Evolutionary conservation across 495 filamentous ascomycete species (phyloP).

Genomic region (Parathielavia appendiculata): DNA sequence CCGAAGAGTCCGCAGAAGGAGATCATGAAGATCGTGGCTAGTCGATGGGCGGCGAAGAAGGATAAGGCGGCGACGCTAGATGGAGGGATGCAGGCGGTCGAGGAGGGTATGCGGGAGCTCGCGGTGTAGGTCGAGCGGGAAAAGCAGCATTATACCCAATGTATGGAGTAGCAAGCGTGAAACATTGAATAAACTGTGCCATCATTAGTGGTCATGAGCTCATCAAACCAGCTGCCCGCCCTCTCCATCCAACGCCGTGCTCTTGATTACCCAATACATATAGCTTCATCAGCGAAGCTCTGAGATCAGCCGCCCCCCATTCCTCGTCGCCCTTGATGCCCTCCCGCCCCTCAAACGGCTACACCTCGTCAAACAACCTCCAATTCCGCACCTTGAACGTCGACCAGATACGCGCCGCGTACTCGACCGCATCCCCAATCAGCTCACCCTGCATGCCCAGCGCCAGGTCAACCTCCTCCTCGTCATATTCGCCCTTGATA

Average conservation of each 20-base stretch:
- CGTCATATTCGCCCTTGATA: slow-evolving; percentile 56
- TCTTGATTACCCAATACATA: not conserved
- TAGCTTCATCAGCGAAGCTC: not conserved
- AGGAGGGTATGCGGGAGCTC: not conserved
- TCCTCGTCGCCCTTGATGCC: not conserved
- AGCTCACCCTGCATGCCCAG: slow-evolving; percentile 56
- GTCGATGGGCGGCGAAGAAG: slow-evolving; percentile 38
- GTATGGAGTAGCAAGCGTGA: not conserved
- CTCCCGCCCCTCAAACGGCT: not conserved
- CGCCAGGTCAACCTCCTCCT: slow-evolving; percentile 59
- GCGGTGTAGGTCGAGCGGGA: not conserved
- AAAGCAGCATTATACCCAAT: not conserved
- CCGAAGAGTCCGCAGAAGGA: slow-evolving; percentile 53
- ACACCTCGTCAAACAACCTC: slow-evolving; percentile 60
- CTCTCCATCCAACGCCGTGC: not conserved
- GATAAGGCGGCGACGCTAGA: slow-evolving; percentile 6
- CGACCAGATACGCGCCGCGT: slow-evolving; percentile 56
- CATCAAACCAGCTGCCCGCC: not conserved
- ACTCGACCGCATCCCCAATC: slow-evolving; percentile 57
- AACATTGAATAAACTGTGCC: not conserved
- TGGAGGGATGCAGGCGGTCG: slow-evolving; percentile 8
- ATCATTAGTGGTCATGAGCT: slow-evolving; percentile 8
- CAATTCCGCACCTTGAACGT: slow-evolving; percentile 76
- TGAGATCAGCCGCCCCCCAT: not conserved
- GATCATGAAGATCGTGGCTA: slow-evolving; percentile 56